Base-by-base conservation (phyloP, 805 yeast genomes). In the Ogataea degrootiae region DNA sequence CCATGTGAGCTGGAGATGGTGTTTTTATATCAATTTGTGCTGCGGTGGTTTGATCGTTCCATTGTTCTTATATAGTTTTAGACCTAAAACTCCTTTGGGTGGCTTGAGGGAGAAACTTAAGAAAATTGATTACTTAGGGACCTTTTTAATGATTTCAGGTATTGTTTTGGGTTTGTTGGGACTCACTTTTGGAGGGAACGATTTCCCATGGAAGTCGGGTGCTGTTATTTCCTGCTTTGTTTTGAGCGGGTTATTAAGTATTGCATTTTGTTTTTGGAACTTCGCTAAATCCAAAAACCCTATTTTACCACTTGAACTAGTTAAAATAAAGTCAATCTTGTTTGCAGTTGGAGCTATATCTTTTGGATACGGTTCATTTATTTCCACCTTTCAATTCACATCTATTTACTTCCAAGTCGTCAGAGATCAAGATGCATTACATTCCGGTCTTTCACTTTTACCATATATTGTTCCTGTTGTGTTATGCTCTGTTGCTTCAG, bases 1-100 rank as follows among this genome's bases (percentile, higher is more conserved):
- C 44, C 41, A 48, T 39, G 79, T 73, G 5, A 66, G 78, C n/a
- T 84, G 90, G 90, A 70, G 90, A 55, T 83, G 89, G 87, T 79
- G 86, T 56, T 85, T 83, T 58, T 85, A 78, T 62, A 70, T 85
- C 52, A 84, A 83, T 61, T 61, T 85, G 37, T 87, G 88, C 6
- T 62, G 82, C 33, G 85, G 86, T 22, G 87, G 82, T 1, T 45
- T 70, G 0, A 75, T 80, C 0, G 57, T 72, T 17, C 57, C 60
- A 0, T 52, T 71, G 7, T 59, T 79, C 16, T 42, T 71, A 4
- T 48, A 72, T 5, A 67, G 72, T 17, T 74, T 77, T 59, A 66
- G 71, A 31, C 81, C 83, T 12, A 79, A 78, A 6, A 62, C 58
- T 35, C 73, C 79, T 1, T 57, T 57, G n/a, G 75, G 76, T 14